These are phyloP conservation scores for Hymenoscyphus infarciens DNA, from an alignment of 2,329 filamentous ascomycete species.

Conservation along the genomic window DNA sequence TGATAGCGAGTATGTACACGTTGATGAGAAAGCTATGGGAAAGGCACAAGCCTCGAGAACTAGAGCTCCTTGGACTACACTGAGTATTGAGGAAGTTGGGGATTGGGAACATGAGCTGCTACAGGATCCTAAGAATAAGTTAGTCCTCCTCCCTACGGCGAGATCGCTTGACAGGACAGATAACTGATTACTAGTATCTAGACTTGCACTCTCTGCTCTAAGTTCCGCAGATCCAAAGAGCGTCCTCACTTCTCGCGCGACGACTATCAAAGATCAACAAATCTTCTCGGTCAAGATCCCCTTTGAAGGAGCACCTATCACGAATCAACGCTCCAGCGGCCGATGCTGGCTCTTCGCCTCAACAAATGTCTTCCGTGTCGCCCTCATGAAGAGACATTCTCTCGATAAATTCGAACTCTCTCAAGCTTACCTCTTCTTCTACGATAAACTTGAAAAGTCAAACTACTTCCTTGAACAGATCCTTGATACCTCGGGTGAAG, in stretches of 20 bases:
- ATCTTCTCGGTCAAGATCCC: slow-evolving; percentile 82
- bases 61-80: slow-evolving; percentile 34
- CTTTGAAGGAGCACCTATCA: slow-evolving; percentile 76
- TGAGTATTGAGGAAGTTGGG: slow-evolving; percentile 50
- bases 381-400: slow-evolving; percentile 78
- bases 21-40: slow-evolving; percentile 42
- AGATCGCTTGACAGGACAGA: background rate
- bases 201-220: slow-evolving; percentile 72
- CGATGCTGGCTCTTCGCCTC: slow-evolving; percentile 90
- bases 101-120: slow-evolving; percentile 61
- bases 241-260: slow-evolving; percentile 61
- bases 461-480: slow-evolving; percentile 88
- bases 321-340: slow-evolving; percentile 77
- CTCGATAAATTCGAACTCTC: slow-evolving; percentile 80
- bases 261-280: slow-evolving; percentile 67
- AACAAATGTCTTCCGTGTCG: slow-evolving; percentile 88
- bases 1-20: slow-evolving; percentile 49
- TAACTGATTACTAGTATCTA: slow-evolving; percentile 34
- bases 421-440: slow-evolving; percentile 86
- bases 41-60: slow-evolving; percentile 32
- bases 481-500: slow-evolving; percentile 67
- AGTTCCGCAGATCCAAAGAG: slow-evolving; percentile 62
- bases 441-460: slow-evolving; percentile 89
- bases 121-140: slow-evolving; percentile 64
- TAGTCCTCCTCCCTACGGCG: slow-evolving; percentile 14